These are phyloP conservation scores for Pachysandra terminalis DNA, from an alignment of 164 flowering plant genomes.

Conservation along the genomic window DNA sequence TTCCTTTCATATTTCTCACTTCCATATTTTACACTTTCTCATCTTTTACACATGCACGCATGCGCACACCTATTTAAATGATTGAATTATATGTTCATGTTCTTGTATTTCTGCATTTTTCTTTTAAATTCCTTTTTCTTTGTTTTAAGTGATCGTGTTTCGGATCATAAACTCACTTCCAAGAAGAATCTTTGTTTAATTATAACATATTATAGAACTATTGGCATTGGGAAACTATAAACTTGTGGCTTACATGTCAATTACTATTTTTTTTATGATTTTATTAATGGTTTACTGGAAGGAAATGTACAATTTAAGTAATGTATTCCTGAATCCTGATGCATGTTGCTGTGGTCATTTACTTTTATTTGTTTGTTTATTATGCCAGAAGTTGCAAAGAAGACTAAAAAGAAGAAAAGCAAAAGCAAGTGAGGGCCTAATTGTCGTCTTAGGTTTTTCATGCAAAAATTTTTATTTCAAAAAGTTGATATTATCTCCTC, in stretches of 20 bases:
- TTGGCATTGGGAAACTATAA: no score
- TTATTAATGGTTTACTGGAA: neutral
- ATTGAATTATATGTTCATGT: no score
- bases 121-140: no score
- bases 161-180: no score
- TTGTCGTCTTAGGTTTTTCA: neutral
- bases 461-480: constrained; percentile 5
- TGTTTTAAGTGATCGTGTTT: no score
- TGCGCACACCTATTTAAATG: no score
- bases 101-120: no score
- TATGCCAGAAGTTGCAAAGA: constrained; percentile 65
- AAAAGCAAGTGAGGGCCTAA: constrained; percentile 75
- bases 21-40: no score
- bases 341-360: neutral
- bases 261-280: neutral
- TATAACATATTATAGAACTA: no score
- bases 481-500: neutral
- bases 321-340: neutral
- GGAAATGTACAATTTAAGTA: neutral
- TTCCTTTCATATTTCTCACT: no score
- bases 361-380: neutral
- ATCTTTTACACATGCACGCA: no score
- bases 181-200: no score
- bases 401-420: constrained; percentile 84
- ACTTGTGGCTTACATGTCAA: neutral